These are phyloP conservation scores for Trichomonascaceae sp. DNA, from an alignment of 1,139 yeast genomes.

Conservation along the genomic window DNA sequence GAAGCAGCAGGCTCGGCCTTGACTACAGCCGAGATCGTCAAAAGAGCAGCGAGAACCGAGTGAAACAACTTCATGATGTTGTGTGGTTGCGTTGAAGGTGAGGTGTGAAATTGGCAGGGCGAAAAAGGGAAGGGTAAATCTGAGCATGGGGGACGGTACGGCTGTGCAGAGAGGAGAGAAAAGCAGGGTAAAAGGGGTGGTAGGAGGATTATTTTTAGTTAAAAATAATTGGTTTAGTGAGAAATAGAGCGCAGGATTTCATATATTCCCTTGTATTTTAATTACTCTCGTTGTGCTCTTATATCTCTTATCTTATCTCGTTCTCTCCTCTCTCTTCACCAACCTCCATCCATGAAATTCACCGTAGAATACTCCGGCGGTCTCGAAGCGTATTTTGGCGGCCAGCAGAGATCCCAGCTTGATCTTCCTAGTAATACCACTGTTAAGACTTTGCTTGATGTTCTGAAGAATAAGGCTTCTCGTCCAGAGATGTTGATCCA, in stretches of 20 bases:
- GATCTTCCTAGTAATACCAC: conserved; percentile 40
- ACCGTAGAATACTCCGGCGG: conserved; percentile 49
- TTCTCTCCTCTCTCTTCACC: not conserved
- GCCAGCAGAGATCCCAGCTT: conserved; percentile 45
- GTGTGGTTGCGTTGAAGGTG: not conserved
- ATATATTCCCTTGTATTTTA: no score
- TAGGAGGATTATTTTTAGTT: no score
- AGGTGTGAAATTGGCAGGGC: not conserved
- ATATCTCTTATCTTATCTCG: not conserved
- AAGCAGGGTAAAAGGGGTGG: no score
- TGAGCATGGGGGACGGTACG: not conserved
- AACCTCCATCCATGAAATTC: conserved; percentile 4
- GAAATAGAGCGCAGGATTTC: no score
- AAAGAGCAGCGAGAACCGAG: conserved; percentile 3
- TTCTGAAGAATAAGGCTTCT: conserved; percentile 48
- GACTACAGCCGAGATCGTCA: conserved; percentile 4
- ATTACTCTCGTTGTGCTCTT: not conserved
- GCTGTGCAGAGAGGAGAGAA: not conserved
- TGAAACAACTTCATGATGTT: conserved; percentile 10
- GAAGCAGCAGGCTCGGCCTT: not conserved
- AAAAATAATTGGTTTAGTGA: no score
- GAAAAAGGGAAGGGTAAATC: not conserved
- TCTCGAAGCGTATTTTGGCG: conserved; percentile 56
- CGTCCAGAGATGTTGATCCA: conserved; percentile 71
- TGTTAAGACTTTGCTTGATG: conserved; percentile 51